Percentiles rank a stretch among this genome's conserved stretches.
phyloP scores from a whole-genome alignment of 768 basidiomycete species.

The Leccinellum albellum region DNA sequence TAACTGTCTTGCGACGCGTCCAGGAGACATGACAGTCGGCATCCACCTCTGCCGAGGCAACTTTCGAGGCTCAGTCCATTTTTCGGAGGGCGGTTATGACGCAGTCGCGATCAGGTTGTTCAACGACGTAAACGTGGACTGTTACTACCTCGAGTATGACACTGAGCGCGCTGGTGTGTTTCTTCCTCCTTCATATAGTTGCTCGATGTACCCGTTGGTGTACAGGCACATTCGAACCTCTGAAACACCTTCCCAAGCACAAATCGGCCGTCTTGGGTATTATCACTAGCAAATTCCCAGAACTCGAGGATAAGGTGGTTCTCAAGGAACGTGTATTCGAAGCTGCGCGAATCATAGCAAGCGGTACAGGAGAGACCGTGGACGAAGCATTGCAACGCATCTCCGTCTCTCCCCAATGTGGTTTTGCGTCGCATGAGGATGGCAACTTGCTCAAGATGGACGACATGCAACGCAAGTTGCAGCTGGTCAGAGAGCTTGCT shows the following conservation, averaged over 20 bases:
- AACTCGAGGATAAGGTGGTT: background rate
- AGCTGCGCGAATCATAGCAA: background rate
- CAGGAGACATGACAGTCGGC: slow-evolving; percentile 27
- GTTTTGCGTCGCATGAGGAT: background rate
- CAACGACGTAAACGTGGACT: slow-evolving; percentile 28
- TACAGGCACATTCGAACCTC: slow-evolving; percentile 23
- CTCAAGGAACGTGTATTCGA: background rate
- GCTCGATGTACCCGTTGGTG: background rate
- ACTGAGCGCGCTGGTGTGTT: background rate
- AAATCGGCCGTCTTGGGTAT: background rate
- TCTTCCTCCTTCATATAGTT: background rate
- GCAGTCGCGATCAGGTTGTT: slow-evolving; percentile 42
- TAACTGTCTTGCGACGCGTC: background rate
- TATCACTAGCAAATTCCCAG: background rate
- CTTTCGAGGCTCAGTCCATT: slow-evolving; percentile 33
- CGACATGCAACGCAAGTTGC: background rate
- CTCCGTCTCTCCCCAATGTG: background rate
- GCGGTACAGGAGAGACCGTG: background rate
- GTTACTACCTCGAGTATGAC: background rate
- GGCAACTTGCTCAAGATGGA: background rate
- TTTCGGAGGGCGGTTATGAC: slow-evolving; percentile 22
- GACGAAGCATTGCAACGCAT: background rate
- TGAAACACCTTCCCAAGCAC: background rate
- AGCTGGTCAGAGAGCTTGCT: background rate
- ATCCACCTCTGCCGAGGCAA: slow-evolving; percentile 47